Conservation (phyloP, 768 basidiomycete species). For the Tulasnella calospora region DNA sequence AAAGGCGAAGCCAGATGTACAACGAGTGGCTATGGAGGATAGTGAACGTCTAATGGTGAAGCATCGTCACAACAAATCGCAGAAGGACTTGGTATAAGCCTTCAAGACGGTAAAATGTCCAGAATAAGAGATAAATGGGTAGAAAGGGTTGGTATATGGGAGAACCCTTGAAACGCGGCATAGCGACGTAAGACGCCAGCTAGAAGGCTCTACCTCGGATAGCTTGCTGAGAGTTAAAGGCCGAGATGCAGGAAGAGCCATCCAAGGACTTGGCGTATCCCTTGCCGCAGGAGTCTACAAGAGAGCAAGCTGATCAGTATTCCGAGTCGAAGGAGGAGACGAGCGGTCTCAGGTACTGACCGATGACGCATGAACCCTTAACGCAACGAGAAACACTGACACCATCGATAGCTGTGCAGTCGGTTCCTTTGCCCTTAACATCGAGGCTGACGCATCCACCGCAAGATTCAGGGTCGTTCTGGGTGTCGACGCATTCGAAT, state of each 20-base stretch:
- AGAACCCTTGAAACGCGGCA: neutral
- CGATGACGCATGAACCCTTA: conserved; percentile 35
- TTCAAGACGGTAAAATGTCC: neutral
- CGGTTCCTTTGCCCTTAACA: conserved; percentile 34
- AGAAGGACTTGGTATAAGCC: neutral
- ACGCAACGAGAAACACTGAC: conserved; percentile 40
- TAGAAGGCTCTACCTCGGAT: neutral
- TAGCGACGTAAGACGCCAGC: neutral
- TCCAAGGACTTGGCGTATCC: neutral
- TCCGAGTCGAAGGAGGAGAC: neutral
- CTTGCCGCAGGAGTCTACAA: neutral
- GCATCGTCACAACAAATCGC: no score
- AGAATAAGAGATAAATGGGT: neutral
- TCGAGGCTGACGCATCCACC: conserved; percentile 15
- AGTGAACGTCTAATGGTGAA: neutral
- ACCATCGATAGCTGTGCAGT: conserved; percentile 45
- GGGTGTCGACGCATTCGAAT: conserved; percentile 18
- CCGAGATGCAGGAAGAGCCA: neutral
- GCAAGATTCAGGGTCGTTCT: conserved; percentile 14
- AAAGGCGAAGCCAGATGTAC: neutral
- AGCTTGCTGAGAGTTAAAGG: neutral
- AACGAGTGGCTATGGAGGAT: neutral
- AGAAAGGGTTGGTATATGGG: neutral
- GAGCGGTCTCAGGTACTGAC: neutral
- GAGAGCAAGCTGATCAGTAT: neutral